Evolutionary conservation across 2,329 filamentous ascomycete genomes (phyloP), one percentile per base, ranked within the genome.

Genomic region (Ophiostoma sp.): DNA sequence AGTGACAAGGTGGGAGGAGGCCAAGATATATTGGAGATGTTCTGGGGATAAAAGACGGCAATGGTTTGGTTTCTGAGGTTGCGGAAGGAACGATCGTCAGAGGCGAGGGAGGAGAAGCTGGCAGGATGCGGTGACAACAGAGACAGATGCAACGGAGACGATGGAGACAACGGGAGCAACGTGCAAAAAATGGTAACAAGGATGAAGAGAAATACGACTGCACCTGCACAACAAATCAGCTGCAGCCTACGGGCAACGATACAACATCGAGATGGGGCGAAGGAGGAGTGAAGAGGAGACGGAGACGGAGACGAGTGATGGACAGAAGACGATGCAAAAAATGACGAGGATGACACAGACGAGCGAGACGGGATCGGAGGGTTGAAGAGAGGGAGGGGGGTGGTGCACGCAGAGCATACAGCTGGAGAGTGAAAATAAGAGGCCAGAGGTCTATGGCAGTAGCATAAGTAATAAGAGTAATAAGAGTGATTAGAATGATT

Each of bases 201-300:
- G 52, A 57, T 57, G 52, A 27, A 27, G 23, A 57, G 52, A 57
- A 57, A 57, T 8, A 57, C 52, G 23, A 57, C 44, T 48, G 44
- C 44, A 57, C 27, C n/a, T 57, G 23, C 52, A 57, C n/a, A 7
- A 11, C 10, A 27, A 13, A 27, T n/a, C n/a, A 27, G 52, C n/a
- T 57, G 52, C 7, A 57, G 23, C 23, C 13, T 27, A 27, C 23
- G 33, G 4, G 57, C 8, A 62, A 27, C 57, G 57, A 35, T 17
- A n/a, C 57, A 62, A n/a, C 57, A 62, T 27, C 57, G 57, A 62
- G 27, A 62, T 62, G 27, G 57, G 57, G 57, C 57, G 57, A 62
- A 62, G 57, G 57, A 62, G 17, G 13, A 31, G 57, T 62, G 57
- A 62, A 31, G 57, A 33, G 57, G 27, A 62, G 57, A 62, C 39